Percentiles rank a stretch among this genome's conserved stretches.
Conservation (phyloP, 305 asterid genomes). For the Stenogyne calaminthoides region DNA sequence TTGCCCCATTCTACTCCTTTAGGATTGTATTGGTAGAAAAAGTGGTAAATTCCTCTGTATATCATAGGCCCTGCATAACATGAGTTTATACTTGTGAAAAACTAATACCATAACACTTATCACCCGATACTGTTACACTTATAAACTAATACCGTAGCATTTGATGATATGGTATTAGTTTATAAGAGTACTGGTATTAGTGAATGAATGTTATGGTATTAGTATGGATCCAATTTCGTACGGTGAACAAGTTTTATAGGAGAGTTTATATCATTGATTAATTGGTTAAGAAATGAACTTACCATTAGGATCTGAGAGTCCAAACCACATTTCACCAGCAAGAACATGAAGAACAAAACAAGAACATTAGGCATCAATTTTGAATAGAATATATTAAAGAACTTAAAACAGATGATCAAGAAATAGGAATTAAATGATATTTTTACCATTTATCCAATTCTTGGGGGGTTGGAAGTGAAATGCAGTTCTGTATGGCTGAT, state of each 20-base stretch:
- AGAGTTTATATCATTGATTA: too few species aligned
- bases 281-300: constrained; percentile 7
- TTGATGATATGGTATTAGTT: too few species aligned
- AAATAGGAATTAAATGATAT: not conserved
- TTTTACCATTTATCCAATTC: constrained; percentile 58
- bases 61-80: constrained; percentile 48
- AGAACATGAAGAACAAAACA: not conserved
- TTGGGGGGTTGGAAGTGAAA: constrained; percentile 67
- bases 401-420: not conserved
- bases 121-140: too few species aligned
- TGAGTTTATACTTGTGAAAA: not conserved
- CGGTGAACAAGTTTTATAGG: too few species aligned
- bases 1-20: constrained; percentile 51
- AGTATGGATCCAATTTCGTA: too few species aligned
- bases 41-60: constrained; percentile 57
- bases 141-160: too few species aligned
- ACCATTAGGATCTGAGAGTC: constrained; percentile 52
- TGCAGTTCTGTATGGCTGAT: constrained; percentile 47
- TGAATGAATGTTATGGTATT: too few species aligned
- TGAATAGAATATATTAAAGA: not conserved
- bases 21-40: constrained; percentile 67
- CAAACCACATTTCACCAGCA: constrained; percentile 12
- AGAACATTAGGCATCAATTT: constrained; percentile 6
- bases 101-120: too few species aligned
- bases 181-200: too few species aligned